A percentile compares a stretch with the other conserved stretches of the same genome.
Conservation (phyloP, 139 green algal species). For the Auxenochlorella protothecoides region DNA sequence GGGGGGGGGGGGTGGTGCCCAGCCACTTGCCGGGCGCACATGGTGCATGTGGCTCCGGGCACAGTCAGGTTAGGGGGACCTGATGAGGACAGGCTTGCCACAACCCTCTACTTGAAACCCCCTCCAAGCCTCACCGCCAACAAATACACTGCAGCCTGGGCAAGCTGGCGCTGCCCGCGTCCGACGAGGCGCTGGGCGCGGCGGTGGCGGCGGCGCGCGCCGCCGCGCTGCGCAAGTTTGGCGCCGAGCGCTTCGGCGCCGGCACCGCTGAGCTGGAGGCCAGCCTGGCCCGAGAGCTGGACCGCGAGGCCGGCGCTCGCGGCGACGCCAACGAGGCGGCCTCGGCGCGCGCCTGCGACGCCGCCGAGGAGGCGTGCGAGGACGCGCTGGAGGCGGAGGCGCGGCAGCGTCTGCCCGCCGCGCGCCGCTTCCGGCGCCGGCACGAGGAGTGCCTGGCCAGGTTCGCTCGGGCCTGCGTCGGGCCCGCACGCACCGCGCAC, state of each 20-base stretch:
- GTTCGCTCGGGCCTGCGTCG: constrained; percentile 46
- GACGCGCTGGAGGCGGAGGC: constrained; percentile 36
- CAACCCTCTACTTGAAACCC: too few species aligned
- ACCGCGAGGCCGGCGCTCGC: constrained; percentile 1
- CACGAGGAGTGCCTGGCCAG: constrained; percentile 28
- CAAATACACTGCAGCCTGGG: constrained; percentile 6
- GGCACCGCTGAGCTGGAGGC: constrained; percentile 18
- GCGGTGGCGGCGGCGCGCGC: constrained; percentile 7
- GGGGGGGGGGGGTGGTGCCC: neutral
- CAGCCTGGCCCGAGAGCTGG: constrained; percentile 29
- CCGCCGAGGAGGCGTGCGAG: constrained; percentile 30
- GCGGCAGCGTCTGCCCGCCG: constrained; percentile 26
- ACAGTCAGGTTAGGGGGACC: too few species aligned
- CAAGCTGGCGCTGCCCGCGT: constrained; percentile 37
- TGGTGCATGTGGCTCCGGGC: too few species aligned
- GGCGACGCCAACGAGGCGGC: constrained; percentile 22
- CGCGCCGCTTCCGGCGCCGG: constrained; percentile 42
- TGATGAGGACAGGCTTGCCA: too few species aligned
- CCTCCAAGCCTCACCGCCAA: too few species aligned
- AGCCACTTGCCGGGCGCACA: neutral
- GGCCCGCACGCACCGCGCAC: constrained; percentile 23
- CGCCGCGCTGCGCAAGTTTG: constrained; percentile 24
- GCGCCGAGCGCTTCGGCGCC: constrained; percentile 40
- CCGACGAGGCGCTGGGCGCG: constrained; percentile 24
- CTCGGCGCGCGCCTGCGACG: constrained; percentile 25